Evolutionary conservation across 2,329 filamentous ascomycete species (phyloP).

Genomic region (Simplicillium sp.): DNA sequence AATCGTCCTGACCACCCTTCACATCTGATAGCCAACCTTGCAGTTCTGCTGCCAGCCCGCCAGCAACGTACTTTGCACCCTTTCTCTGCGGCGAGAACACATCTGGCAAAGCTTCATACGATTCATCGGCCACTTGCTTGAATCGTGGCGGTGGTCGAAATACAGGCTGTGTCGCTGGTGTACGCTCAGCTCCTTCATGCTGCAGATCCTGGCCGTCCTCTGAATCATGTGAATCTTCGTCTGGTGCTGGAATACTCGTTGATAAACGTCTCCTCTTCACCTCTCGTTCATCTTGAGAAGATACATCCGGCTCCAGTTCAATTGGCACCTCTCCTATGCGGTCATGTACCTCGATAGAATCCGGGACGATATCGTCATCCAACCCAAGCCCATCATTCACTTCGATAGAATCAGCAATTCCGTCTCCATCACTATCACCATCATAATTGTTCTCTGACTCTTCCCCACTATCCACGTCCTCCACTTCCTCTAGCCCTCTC

Average conservation of each 20-base stretch:
- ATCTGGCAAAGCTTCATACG: slow-evolving; percentile 8
- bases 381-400: slow-evolving; percentile 12
- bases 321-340: slow-evolving; percentile 4
- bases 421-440: slow-evolving; percentile 7
- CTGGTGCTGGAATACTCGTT: background rate
- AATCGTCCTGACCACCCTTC: slow-evolving; percentile 20
- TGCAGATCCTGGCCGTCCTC: slow-evolving; percentile 6
- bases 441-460: slow-evolving; percentile 1
- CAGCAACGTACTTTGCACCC: slow-evolving; percentile 22
- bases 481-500: slow-evolving; percentile 16
- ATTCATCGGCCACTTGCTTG: slow-evolving; percentile 15
- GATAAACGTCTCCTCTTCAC: slow-evolving; percentile 14
- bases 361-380: slow-evolving; percentile 5
- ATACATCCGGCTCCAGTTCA: background rate
- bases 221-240: background rate
- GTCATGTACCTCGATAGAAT: background rate
- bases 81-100: slow-evolving; percentile 26
- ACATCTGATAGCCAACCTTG: slow-evolving; percentile 32
- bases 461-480: slow-evolving; percentile 18
- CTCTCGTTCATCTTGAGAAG: slow-evolving; percentile 9
- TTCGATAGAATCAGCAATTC: slow-evolving; percentile 16
- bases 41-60: slow-evolving; percentile 27
- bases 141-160: slow-evolving; percentile 30
- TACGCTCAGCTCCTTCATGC: slow-evolving; percentile 8
- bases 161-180: slow-evolving; percentile 20